Percentiles rank a stretch among this genome's conserved stretches.
phyloP scores from a whole-genome alignment of 208 protist genomes.

The Leishmania amazonensis region DNA sequence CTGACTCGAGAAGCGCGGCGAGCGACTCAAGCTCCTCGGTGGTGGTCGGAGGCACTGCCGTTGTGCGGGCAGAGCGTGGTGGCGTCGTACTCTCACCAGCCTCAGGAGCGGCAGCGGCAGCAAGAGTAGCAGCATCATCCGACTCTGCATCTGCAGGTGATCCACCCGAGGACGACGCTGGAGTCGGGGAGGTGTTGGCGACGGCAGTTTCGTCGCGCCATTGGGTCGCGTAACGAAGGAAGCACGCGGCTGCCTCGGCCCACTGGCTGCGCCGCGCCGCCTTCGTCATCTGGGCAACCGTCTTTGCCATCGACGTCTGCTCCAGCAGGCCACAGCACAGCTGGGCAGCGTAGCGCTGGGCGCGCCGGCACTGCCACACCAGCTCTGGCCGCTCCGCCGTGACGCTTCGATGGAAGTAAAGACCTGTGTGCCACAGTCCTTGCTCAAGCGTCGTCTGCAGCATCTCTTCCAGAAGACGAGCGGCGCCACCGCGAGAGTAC shows the following conservation, averaged over 20 bases:
- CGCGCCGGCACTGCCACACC: slow-evolving; percentile 35
- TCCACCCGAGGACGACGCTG: neutral
- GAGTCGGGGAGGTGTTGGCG: neutral
- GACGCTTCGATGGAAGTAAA: slow-evolving; percentile 64
- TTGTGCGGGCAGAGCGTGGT: neutral
- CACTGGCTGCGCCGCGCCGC: slow-evolving; percentile 47
- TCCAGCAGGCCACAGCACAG: slow-evolving; percentile 55
- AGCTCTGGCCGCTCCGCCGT: slow-evolving; percentile 52
- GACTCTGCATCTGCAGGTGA: neutral
- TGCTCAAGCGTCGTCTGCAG: slow-evolving; percentile 43
- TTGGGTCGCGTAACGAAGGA: slow-evolving; percentile 42
- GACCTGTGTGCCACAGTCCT: slow-evolving; percentile 63
- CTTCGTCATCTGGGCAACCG: slow-evolving; percentile 44
- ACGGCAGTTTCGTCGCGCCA: neutral
- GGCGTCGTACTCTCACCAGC: neutral
- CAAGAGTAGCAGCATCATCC: neutral
- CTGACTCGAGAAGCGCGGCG: neutral
- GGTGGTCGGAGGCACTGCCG: neutral
- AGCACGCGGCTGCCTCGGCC: slow-evolving; percentile 45
- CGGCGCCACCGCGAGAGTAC: slow-evolving; percentile 6
- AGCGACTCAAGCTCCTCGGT: slow-evolving; percentile 10
- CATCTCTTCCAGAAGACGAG: slow-evolving; percentile 47
- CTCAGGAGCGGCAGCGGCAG: neutral
- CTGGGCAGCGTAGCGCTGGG: slow-evolving; percentile 46
- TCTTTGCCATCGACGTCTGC: slow-evolving; percentile 41